Evolutionary conservation across 2,329 filamentous ascomycete species (phyloP).

Genomic region (Aspergillus fumigatus): DNA sequence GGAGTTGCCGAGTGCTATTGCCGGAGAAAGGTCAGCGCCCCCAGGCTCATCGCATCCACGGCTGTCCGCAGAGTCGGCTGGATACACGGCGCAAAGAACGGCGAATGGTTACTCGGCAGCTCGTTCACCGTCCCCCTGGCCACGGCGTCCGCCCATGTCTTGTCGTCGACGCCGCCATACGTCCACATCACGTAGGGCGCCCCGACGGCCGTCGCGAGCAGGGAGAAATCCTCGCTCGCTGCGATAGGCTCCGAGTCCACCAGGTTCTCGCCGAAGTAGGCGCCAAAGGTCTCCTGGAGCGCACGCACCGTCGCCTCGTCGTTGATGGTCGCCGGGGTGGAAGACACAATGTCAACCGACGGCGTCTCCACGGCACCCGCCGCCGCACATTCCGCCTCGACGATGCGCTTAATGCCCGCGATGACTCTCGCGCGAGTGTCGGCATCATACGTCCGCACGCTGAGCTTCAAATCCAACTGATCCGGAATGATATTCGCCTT

Average conservation of each 20-base stretch:
- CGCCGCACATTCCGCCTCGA: conserved; percentile 52
- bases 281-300: conserved; percentile 42
- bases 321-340: conserved; percentile 51
- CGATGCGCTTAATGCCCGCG: conserved; percentile 37
- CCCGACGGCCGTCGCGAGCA: conserved; percentile 48
- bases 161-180: conserved; percentile 50
- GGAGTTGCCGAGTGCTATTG: too few relatives aligned
- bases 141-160: conserved; percentile 47
- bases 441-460: conserved; percentile 34
- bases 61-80: conserved; percentile 52
- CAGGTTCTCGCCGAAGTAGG: conserved; percentile 43
- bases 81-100: conserved; percentile 54
- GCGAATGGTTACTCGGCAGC: conserved; percentile 56
- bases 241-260: conserved; percentile 39
- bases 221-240: conserved; percentile 55
- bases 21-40: conserved; percentile 41
- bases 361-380: conserved; percentile 43
- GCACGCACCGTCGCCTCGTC: conserved; percentile 41
- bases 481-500: conserved; percentile 46
- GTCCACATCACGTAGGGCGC: conserved; percentile 52
- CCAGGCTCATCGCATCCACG: conserved; percentile 47
- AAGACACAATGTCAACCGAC: conserved; percentile 36
- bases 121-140: conserved; percentile 43
- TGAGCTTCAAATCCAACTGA: conserved; percentile 37
- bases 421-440: conserved; percentile 34